These are phyloP conservation scores for Coemansia sp. DNA, from an alignment of 192 early-diverging fungal genomes.

Conservation along the genomic window DNA sequence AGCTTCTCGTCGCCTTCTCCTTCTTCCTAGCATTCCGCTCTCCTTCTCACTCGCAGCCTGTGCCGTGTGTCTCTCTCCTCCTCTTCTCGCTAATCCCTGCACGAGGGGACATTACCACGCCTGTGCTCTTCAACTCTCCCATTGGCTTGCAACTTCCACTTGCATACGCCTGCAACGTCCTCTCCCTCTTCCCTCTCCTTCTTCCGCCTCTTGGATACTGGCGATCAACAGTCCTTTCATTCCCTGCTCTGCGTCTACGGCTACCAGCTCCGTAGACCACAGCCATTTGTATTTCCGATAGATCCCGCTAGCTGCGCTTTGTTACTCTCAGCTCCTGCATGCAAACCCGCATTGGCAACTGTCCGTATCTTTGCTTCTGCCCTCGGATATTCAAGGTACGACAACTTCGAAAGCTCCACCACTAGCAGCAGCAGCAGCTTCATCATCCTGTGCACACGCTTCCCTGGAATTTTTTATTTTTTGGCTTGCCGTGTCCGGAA, in stretches of 20 bases:
- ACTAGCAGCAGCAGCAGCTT: too few relatives aligned
- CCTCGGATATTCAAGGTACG: constrained; percentile 1
- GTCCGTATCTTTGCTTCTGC: background rate
- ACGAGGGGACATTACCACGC: constrained; percentile 9
- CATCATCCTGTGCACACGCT: too few relatives aligned
- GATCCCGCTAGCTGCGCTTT: too few relatives aligned
- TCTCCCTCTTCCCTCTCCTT: background rate
- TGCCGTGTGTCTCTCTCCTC: background rate
- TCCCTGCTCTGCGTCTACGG: background rate
- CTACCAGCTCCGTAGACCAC: background rate
- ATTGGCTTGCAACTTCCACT: constrained; percentile 2
- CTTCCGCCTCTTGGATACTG: background rate
- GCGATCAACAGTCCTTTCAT: background rate
- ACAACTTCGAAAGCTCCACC: background rate
- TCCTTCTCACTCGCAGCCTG: background rate
- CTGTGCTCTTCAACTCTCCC: background rate
- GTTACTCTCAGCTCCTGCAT: too few relatives aligned
- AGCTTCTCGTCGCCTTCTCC: background rate
- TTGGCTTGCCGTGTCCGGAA: too few relatives aligned
- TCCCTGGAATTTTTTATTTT: too few relatives aligned
- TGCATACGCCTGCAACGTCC: background rate
- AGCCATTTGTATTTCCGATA: background rate
- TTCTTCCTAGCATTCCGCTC: background rate
- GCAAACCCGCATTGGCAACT: too few relatives aligned
- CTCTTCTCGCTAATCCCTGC: constrained; percentile 9